phyloP scores from a whole-genome alignment of 192 early-diverging fungal genomes.

The Coemansia sp. region DNA sequence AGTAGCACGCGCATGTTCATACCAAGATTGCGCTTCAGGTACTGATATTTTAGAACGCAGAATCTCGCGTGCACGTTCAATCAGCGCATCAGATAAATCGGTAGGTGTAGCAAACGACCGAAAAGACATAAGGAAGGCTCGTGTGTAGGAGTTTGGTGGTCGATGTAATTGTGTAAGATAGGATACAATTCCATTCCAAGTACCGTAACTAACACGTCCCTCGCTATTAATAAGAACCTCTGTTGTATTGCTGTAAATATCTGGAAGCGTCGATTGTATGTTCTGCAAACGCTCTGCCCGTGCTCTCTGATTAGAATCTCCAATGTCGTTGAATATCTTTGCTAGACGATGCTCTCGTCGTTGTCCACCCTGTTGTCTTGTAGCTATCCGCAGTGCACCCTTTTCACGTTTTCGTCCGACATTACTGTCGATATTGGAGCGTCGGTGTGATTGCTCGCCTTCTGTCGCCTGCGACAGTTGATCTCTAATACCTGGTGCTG shows the following conservation, averaged over 20 bases:
- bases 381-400: conserved; percentile 18
- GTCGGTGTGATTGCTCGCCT: not conserved
- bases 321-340: conserved; percentile 32
- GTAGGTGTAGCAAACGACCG: conserved; percentile 73
- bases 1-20: conserved; percentile 59
- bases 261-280: not conserved
- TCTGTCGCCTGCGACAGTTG: conserved; percentile 5
- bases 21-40: conserved; percentile 62
- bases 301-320: not conserved
- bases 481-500: not conserved
- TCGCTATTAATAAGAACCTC: conserved; percentile 42
- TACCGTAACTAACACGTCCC: conserved; percentile 53
- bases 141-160: conserved; percentile 54
- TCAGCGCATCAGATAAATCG: conserved; percentile 64
- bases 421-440: not conserved
- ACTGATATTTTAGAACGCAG: not conserved
- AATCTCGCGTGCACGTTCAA: conserved; percentile 62
- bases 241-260: conserved; percentile 1
- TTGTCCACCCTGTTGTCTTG: conserved; percentile 5
- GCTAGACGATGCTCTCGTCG: conserved; percentile 27
- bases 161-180: conserved; percentile 55
- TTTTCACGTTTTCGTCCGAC: conserved; percentile 16
- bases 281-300: conserved; percentile 7
- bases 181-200: conserved; percentile 38
- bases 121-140: conserved; percentile 83